Conservation (phyloP, 164 flowering plant genomes). For the Aristolochia contorta region DNA sequence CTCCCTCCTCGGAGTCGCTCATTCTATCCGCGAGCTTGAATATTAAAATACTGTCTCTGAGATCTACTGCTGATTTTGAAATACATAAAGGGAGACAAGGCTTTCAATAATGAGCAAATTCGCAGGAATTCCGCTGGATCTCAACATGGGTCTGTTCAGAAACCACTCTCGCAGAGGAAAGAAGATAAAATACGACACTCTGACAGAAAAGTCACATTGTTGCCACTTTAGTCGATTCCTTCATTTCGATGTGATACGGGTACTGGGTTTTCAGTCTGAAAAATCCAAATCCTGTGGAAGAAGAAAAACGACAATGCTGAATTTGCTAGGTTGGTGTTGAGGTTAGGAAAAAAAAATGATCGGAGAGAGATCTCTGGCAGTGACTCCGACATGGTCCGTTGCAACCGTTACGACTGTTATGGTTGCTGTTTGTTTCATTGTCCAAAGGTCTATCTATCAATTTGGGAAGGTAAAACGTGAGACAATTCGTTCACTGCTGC, state of each 20-base stretch:
- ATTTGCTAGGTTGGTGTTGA: background rate
- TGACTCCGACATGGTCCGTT: conserved; percentile 85
- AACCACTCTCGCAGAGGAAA: background rate
- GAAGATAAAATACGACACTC: background rate
- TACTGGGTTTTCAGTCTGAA: background rate
- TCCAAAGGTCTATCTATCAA: conserved; percentile 52
- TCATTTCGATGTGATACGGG: background rate
- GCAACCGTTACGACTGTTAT: conserved; percentile 69
- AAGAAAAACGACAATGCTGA: background rate
- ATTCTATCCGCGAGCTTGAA: too few species aligned
- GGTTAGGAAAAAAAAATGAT: background rate
- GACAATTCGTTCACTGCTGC: background rate
- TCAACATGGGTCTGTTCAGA: background rate
- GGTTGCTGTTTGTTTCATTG: conserved; percentile 62
- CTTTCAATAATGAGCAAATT: background rate
- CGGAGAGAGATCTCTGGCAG: conserved; percentile 64
- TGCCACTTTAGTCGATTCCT: background rate
- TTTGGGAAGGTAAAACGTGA: conserved; percentile 62
- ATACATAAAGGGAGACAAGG: background rate
- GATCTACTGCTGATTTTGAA: too few species aligned
- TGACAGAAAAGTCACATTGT: background rate
- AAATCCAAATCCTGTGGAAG: background rate
- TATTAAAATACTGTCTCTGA: too few species aligned
- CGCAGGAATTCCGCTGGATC: background rate
- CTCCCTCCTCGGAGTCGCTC: too few species aligned